phyloP scores from a whole-genome alignment of 768 basidiomycete species.

The Phaeotremella fagi region DNA sequence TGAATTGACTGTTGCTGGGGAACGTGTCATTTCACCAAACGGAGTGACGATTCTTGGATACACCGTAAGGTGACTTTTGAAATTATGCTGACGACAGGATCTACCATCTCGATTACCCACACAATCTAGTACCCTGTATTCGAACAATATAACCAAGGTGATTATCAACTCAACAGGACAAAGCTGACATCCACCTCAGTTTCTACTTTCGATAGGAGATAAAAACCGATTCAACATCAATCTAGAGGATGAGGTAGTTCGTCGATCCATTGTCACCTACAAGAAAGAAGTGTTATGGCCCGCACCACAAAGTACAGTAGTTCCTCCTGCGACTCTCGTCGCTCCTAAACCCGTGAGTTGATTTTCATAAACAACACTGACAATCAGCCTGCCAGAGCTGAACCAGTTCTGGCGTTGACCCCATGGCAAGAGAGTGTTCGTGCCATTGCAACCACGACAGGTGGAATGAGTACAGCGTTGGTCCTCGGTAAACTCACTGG shows the following conservation, averaged over 20 bases:
- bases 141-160: slow-evolving; percentile 77
- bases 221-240: slow-evolving; percentile 63
- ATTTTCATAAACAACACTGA: background rate
- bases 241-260: slow-evolving; percentile 75
- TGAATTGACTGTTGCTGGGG: slow-evolving; percentile 71
- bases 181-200: slow-evolving; percentile 47
- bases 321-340: slow-evolving; percentile 46
- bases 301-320: slow-evolving; percentile 53
- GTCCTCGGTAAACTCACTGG: slow-evolving; percentile 75
- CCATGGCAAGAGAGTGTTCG: slow-evolving; percentile 78
- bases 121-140: slow-evolving; percentile 82
- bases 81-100: slow-evolving; percentile 63
- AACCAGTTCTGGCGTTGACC: slow-evolving; percentile 60
- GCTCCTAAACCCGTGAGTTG: slow-evolving; percentile 6
- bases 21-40: slow-evolving; percentile 58
- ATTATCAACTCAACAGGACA: background rate
- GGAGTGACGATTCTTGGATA: slow-evolving; percentile 80
- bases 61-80: slow-evolving; percentile 7
- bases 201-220: slow-evolving; percentile 67
- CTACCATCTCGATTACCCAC: slow-evolving; percentile 82
- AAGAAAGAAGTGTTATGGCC: slow-evolving; percentile 64
- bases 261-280: slow-evolving; percentile 71
- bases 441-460: slow-evolving; percentile 68
- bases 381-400: slow-evolving; percentile 47
- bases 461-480: slow-evolving; percentile 68